Conservation (phyloP, 1,139 yeast genomes). For the Nakaseomyces sp. region DNA sequence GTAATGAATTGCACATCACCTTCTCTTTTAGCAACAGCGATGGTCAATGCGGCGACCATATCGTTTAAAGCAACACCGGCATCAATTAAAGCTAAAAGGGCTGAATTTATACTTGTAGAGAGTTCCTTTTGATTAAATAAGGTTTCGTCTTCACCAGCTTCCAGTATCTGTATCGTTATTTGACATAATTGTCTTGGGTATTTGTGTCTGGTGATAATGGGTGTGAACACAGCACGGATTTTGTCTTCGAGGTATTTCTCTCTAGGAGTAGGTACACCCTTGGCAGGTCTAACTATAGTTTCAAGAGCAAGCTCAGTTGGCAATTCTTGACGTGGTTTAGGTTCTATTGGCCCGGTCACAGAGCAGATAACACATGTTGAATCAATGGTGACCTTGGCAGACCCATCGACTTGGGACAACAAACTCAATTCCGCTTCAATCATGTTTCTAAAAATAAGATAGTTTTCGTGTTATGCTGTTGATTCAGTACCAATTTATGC, state of each 20-base stretch:
- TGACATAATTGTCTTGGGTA: conserved; percentile 84
- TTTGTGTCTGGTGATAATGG: conserved; percentile 52
- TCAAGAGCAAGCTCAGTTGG: conserved; percentile 76
- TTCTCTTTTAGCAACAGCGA: conserved; percentile 33
- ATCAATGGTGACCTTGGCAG: conserved; percentile 49
- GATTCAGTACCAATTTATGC: too few relatives aligned
- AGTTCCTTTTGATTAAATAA: conserved; percentile 44
- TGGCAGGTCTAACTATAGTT: conserved; percentile 69
- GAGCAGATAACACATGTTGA: conserved; percentile 58
- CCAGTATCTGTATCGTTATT: conserved; percentile 72
- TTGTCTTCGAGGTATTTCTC: conserved; percentile 72
- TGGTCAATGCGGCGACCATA: conserved; percentile 50
- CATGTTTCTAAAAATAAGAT: neutral
- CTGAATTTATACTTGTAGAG: conserved; percentile 62
- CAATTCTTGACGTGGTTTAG: conserved; percentile 71
- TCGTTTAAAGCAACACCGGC: conserved; percentile 64
- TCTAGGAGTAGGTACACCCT: conserved; percentile 66
- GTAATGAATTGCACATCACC: conserved; percentile 18
- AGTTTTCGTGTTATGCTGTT: too few relatives aligned
- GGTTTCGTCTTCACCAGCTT: conserved; percentile 43
- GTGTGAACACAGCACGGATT: conserved; percentile 51
- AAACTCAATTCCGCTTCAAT: conserved; percentile 24
- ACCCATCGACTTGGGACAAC: conserved; percentile 66
- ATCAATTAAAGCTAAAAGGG: conserved; percentile 65
- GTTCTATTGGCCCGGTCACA: conserved; percentile 87